phyloP scores from a whole-genome alignment of 2,329 filamentous ascomycete species.

The Venturia oleaginea region DNA sequence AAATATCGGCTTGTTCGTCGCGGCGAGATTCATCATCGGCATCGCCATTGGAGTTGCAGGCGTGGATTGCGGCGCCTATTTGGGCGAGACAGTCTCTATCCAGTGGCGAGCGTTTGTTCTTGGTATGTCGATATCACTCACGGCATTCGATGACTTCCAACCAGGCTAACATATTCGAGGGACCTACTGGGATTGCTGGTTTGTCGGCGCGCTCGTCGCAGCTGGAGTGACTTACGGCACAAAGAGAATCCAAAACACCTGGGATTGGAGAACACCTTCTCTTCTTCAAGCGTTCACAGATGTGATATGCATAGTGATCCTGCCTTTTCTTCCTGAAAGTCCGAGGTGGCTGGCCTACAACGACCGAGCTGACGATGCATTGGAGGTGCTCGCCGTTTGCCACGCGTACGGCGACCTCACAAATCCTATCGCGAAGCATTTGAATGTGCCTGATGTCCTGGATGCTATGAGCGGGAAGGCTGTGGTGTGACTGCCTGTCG shows the following conservation, averaged over 20 bases:
- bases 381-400: slow-evolving; percentile 33
- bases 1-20: slow-evolving; percentile 44
- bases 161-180: not conserved
- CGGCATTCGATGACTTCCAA: not conserved
- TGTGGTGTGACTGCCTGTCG: not conserved
- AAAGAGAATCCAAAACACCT: slow-evolving; percentile 33
- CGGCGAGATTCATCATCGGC: slow-evolving; percentile 39
- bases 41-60: slow-evolving; percentile 36
- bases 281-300: slow-evolving; percentile 35
- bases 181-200: not conserved
- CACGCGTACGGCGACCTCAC: slow-evolving; percentile 36
- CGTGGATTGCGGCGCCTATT: slow-evolving; percentile 38
- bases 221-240: slow-evolving; percentile 40
- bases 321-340: slow-evolving; percentile 36
- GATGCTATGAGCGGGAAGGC: not conserved
- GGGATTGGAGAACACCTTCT: slow-evolving; percentile 39
- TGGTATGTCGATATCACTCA: slow-evolving; percentile 32
- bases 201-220: slow-evolving; percentile 31
- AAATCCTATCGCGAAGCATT: slow-evolving; percentile 27
- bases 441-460: not conserved
- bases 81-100: slow-evolving; percentile 42
- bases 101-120: slow-evolving; percentile 36
- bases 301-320: slow-evolving; percentile 33
- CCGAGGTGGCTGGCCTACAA: slow-evolving; percentile 39
- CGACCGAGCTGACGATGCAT: slow-evolving; percentile 35